Evolutionary conservation across 768 basidiomycete genomes (phyloP).

Genomic region (Pseudohyphozyma bogoriensis): DNA sequence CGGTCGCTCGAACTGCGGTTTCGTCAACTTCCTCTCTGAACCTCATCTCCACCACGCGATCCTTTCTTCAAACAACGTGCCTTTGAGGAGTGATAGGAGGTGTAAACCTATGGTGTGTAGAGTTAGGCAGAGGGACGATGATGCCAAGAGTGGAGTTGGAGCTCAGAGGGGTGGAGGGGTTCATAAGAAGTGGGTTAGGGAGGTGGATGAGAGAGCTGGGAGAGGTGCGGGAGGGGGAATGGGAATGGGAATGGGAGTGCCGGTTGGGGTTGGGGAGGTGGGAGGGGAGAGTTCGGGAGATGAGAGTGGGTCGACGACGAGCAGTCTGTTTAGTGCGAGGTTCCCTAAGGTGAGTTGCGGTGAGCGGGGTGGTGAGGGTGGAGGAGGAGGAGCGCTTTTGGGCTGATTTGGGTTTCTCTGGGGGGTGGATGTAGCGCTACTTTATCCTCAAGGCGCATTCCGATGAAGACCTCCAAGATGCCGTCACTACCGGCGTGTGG

Average conservation of each 20-base stretch:
- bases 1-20: constrained; percentile 54
- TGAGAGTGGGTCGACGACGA: not conserved
- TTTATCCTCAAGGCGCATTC: constrained; percentile 26
- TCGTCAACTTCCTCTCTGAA: constrained; percentile 72
- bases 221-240: not conserved
- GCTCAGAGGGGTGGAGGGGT: constrained; percentile 68
- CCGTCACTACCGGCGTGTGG: constrained; percentile 66
- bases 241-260: not conserved
- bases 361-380: constrained; percentile 57
- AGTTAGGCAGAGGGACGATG: constrained; percentile 68
- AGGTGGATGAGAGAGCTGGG: not conserved
- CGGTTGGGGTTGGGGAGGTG: not conserved
- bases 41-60: constrained; percentile 58
- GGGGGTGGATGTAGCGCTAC: constrained; percentile 70
- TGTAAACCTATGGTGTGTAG: constrained; percentile 77
- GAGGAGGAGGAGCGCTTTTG: constrained; percentile 62
- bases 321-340: not conserved
- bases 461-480: constrained; percentile 31
- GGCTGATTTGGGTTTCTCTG: constrained; percentile 57
- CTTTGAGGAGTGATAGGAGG: constrained; percentile 58
- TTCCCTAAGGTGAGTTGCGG: constrained; percentile 14
- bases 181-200: constrained; percentile 60
- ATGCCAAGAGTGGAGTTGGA: constrained; percentile 79
- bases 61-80: constrained; percentile 56
- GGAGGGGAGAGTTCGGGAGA: not conserved